Base-by-base conservation (phyloP, 768 basidiomycete species). In the Leccinellum rugosiceps region DNA sequence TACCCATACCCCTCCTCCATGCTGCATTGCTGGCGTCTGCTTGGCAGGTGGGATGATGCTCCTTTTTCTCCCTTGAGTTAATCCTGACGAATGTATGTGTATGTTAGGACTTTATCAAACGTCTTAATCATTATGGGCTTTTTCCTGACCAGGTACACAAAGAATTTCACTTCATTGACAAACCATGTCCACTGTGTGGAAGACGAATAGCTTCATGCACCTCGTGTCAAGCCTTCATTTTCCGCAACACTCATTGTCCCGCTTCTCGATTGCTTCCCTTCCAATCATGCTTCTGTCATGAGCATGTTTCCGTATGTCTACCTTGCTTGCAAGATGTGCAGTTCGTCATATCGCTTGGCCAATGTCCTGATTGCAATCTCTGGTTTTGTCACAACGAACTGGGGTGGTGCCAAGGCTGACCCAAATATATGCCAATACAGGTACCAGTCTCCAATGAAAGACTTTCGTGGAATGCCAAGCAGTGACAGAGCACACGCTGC, bases 331-430 rank as follows among this genome's bases (percentile, higher is more conserved):
- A 60, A n/a, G 46, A 4, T n/a, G 47, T 45, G 6, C 32, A 35
- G 17, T 17, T 9, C 3, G 23, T 55, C 1, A 61, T 58, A 10
- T 11, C 32, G 23, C 58, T 68, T 0, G 64, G 60, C 26, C 47
- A 66, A 55, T 68, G 67, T 35, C 66, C 64, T 17, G 17, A 50
- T 13, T 68, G 59, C 50, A 11, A 57, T 28, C 55, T 58, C 47
- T 68, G 66, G 67, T 64, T 58, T 50, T 68, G 67, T 48, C 14
- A 9, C 17, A 9, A 38, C 1, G 67, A 68, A 9, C 19, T 68
- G 56, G 58, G 44, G 3, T 68, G 67, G 66, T 68, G 66, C 48
- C 47, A 51, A 1, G 67, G 67, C 43, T 61, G 67, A 52, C 67
- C 67, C 2, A 63, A 34, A 32, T 50, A 58, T 0, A 38, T 9